Evolutionary conservation across 192 early-diverging fungal genomes (phyloP).

Genomic region (Entomortierella parvispora): DNA sequence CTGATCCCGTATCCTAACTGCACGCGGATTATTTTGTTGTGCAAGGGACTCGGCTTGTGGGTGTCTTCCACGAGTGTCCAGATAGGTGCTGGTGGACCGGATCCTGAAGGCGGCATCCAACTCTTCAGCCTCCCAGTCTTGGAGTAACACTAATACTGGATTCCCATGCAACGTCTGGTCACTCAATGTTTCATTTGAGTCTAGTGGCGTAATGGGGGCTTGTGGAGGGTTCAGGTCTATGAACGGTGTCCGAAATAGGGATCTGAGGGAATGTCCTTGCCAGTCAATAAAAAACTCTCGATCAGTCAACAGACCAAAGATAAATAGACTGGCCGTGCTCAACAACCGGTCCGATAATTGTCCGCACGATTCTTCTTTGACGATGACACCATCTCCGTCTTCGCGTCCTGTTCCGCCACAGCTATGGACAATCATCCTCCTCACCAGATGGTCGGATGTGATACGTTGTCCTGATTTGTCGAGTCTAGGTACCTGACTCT

Average conservation of each 20-base stretch:
- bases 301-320: constrained; percentile 10
- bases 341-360: constrained; percentile 7
- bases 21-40: neutral
- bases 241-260: neutral
- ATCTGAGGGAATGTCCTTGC: neutral
- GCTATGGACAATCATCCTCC: no score
- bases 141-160: neutral
- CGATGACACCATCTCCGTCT: no score
- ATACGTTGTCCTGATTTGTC: neutral
- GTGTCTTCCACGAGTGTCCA: constrained; percentile 3
- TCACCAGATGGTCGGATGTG: neutral
- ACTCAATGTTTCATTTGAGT: neutral
- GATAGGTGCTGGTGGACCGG: constrained; percentile 1
- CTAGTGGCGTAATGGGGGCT: neutral
- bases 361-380: constrained; percentile 1
- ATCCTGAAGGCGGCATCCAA: constrained; percentile 2
- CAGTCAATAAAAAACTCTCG: constrained; percentile 24
- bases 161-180: neutral
- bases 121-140: neutral
- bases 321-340: constrained; percentile 8
- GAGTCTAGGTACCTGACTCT: neutral
- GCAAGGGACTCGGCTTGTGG: neutral
- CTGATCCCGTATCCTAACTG: neutral
- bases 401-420: no score
- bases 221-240: neutral